phyloP scores from a whole-genome alignment of 306 rosid genomes.

The Prunus salicina region DNA sequence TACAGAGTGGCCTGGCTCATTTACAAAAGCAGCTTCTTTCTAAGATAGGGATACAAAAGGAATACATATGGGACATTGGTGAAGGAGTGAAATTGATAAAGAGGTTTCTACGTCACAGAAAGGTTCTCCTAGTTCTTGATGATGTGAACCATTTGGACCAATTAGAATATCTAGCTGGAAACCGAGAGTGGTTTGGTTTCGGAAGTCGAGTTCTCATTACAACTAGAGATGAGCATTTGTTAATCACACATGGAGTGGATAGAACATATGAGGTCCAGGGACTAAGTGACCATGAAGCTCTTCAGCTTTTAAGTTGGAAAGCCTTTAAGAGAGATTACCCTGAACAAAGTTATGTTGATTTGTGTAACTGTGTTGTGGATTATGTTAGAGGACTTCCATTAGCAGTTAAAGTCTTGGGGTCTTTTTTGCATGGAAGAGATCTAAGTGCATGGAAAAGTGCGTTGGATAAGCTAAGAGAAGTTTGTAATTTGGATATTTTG shows the following conservation, averaged over 20 bases:
- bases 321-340: neutral
- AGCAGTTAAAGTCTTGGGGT: constrained; percentile 16
- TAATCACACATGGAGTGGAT: neutral
- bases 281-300: neutral
- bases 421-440: neutral
- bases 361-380: neutral
- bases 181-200: constrained; percentile 1
- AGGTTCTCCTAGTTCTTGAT: constrained; percentile 14
- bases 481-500: neutral
- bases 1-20: neutral
- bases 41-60: neutral
- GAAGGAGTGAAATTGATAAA: neutral
- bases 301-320: neutral
- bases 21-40: constrained; percentile 11
- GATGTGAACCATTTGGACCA: constrained; percentile 6
- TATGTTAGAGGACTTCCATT: neutral
- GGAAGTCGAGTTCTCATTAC: constrained; percentile 16
- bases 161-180: constrained; percentile 2
- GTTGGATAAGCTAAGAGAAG: neutral
- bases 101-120: neutral
- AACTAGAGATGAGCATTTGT: constrained; percentile 13
- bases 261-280: neutral
- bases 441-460: neutral
- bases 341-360: neutral
- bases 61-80: neutral